Percentiles rank a stretch among this genome's conserved stretches.
Conservation (phyloP, 345 rosid species). For the Pistacia integerrima region DNA sequence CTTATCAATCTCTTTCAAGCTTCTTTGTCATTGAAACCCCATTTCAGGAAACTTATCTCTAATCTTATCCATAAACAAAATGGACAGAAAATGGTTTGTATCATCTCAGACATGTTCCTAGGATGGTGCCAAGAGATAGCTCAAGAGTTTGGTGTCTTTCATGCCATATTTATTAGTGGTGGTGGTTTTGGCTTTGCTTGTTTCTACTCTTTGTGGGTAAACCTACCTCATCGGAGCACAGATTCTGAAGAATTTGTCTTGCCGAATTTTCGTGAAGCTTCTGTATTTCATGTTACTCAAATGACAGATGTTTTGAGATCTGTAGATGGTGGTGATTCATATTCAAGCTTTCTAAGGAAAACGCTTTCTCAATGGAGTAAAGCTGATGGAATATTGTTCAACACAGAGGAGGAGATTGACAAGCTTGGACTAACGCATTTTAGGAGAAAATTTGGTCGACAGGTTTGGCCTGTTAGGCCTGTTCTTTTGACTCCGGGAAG, state of each 20-base stretch:
- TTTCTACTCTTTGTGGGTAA: constrained; percentile 32
- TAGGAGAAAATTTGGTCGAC: constrained; percentile 16
- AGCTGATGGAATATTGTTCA: constrained; percentile 33
- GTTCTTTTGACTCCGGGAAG: constrained; percentile 17
- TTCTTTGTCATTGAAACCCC: constrained; percentile 33
- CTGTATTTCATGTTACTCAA: constrained; percentile 25
- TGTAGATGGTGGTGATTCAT: constrained; percentile 33
- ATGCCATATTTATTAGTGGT: constrained; percentile 25
- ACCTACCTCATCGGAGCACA: constrained; percentile 20
- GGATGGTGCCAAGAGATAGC: constrained; percentile 25
- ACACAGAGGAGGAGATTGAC: constrained; percentile 36
- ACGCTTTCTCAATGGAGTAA: constrained; percentile 15
- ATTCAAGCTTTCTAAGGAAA: constrained; percentile 17
- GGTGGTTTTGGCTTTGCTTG: constrained; percentile 37
- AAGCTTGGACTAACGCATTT: constrained; percentile 28
- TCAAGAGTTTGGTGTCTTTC: constrained; percentile 30
- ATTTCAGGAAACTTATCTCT: constrained; percentile 30
- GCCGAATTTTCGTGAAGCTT: constrained; percentile 32
- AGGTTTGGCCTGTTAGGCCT: constrained; percentile 36
- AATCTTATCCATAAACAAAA: constrained; percentile 18
- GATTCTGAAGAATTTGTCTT: constrained; percentile 22
- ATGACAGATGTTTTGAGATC: constrained; percentile 10
- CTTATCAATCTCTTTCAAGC: constrained; percentile 39
- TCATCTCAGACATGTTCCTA: constrained; percentile 12
- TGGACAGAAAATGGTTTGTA: constrained; percentile 32